Conservation (phyloP, 305 asterid species). For the Nicotiana rustica region DNA sequence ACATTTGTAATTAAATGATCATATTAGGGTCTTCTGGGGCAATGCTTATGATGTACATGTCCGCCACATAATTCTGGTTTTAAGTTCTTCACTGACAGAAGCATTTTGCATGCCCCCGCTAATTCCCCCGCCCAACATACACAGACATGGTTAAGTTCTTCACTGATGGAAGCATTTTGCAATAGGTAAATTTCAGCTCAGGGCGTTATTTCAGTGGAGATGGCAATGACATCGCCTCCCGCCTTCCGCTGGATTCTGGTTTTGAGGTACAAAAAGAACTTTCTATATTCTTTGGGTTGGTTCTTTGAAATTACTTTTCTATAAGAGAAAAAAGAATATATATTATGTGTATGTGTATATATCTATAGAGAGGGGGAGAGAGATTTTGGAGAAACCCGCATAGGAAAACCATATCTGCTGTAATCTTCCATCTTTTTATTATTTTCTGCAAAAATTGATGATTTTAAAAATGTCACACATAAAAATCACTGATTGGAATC, state of each 20-base stretch:
- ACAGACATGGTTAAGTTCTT: constrained; percentile 8
- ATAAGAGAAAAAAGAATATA: not conserved
- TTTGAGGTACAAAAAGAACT: constrained; percentile 70
- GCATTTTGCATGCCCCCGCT: constrained; percentile 30
- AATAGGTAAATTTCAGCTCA: constrained; percentile 96
- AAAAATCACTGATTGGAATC: constrained; percentile 10
- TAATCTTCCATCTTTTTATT: not conserved
- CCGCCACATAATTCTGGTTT: not conserved
- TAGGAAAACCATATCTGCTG: constrained; percentile 12
- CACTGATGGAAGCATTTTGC: constrained; percentile 39
- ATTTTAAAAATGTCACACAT: not conserved
- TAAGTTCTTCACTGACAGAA: constrained; percentile 34
- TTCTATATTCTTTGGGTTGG: not conserved
- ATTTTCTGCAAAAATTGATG: not conserved
- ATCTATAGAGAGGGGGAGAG: not conserved
- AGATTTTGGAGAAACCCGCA: not conserved
- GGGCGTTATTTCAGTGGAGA: constrained; percentile 89
- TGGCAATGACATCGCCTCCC: constrained; percentile 61
- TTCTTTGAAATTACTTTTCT: not conserved
- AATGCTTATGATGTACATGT: not conserved
- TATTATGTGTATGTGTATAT: too few relatives aligned
- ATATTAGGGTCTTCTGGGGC: not conserved
- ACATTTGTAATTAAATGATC: not conserved
- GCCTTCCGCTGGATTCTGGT: constrained; percentile 97
- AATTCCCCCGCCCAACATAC: not conserved